Evolutionary conservation across 2,329 filamentous ascomycete genomes (phyloP), one percentile per base, ranked within the genome.

Genomic region (Thielaviopsis punctulata): DNA sequence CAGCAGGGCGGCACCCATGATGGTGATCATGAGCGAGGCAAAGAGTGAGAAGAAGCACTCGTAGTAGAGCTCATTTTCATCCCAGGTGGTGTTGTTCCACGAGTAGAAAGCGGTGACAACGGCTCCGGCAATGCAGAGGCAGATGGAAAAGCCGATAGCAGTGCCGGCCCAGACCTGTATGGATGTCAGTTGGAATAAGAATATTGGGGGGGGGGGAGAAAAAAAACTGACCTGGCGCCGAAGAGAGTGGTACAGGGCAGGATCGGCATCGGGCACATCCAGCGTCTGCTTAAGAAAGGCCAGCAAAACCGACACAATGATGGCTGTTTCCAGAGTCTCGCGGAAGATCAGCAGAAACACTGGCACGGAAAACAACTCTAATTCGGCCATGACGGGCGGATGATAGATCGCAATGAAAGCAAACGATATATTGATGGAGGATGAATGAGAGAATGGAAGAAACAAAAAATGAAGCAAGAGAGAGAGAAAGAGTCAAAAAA

Each of bases 341-440:
- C 88, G 80, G 64, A 94, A 92, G 68, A 86, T 81, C 63, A 95
- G 85, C 69, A 95, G 89, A 70, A 94, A 94, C 52, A 94, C 79
- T 57, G 83, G 84, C 19, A 87, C 79, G 56, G 83, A 76, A 65
- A 88, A 88, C 52, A 88, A 79, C 62, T 83, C 76, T 56, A 75
- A 72, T 63, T 81, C 80, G 68, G 76, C 80, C 57, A 49, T 63
- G 48, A 10, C n/a, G 10, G 23, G 18, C 22, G 18, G 9, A 45
- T n/a, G 27, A n/a, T 9, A 21, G 25, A 46, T 13, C 9, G 25
- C 23, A 33, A 24, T 7, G 2, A 12, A 8, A 22, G 30, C 30
- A 21, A 7, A 41, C 5, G 25, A 27, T 27, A 10, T 27, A 27
- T 27, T 27, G 25, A 27, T 27, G 25, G 10, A 27, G 25, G 25